Evolutionary conservation across 306 rosid genomes (phyloP), one percentile per base, ranked within the genome.

Genomic region (Psophocarpus tetragonolobus): DNA sequence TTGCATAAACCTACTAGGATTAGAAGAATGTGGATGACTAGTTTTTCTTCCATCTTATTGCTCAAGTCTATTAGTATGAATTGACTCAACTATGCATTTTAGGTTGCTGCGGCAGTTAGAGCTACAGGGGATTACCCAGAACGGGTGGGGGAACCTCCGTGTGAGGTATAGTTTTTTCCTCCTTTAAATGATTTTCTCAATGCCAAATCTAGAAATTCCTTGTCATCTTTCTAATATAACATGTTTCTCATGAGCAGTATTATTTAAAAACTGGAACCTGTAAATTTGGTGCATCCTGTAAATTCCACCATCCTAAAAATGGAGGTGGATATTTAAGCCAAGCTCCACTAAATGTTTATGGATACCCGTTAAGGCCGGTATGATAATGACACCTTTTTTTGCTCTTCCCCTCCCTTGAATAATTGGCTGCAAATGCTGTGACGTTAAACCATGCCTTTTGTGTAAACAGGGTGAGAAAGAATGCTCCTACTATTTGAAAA

Each of bases 401-500:
- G 73, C 62, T 42, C 27, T 20, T 71, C 47, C 39, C 24, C 29
- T 4, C 32, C 17, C 44, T 66, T 5, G 1, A 36, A 35, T 54
- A 69, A 26, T 20, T 26, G 51, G 60, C 8, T 18, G 41, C 20
- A 61, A 75, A 62, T 58, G 20, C 24, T 74, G 75, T 54, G 3
- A 20, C 80, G 76, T 15, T 77, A 60, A 78, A 48, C 39, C 24
- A 15, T 69, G 76, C 44, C n/a, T 58, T 57, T 54, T 75, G 18
- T 77, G 81, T 77, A 23, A 67, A 85, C 88, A 93, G 97, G 95
- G 95, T 44, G 97, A 93, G 94, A 83, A 68, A 42, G 98, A 93
- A 82, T 91, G 98, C 98, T 91, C 97, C 95, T 93, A 93, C 84
- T 93, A 91, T 93, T 93, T 93, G 91, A 91, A 93, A 89, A 91